A percentile compares a stretch with the other conserved stretches of the same genome.
These are phyloP conservation scores for Pichia phayaonensis DNA, from an alignment of 805 yeast species.

Conservation along the genomic window DNA sequence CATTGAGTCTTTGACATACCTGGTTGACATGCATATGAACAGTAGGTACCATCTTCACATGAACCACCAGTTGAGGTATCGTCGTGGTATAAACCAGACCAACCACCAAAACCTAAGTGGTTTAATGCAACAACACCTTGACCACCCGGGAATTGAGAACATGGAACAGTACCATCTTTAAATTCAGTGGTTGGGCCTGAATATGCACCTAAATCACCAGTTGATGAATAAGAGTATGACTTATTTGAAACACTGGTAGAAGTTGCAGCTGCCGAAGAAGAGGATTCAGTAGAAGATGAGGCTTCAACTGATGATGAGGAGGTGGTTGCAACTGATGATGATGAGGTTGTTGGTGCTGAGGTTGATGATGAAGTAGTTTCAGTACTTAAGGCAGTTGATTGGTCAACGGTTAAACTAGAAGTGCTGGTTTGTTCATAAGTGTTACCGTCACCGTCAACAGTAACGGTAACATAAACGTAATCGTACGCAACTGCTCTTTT, in stretches of 20 bases:
- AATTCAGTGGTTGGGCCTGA: constrained; percentile 52
- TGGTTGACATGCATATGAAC: constrained; percentile 97
- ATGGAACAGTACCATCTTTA: constrained; percentile 62
- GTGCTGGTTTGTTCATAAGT: constrained; percentile 32
- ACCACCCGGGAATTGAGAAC: constrained; percentile 69
- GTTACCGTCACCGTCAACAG: constrained; percentile 42
- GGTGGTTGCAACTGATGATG: constrained; percentile 16
- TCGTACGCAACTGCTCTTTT: constrained; percentile 48
- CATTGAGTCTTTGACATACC: constrained; percentile 99
- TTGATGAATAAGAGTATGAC: constrained; percentile 30
- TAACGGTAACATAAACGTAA: constrained; percentile 43
- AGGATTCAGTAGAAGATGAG: constrained; percentile 25
- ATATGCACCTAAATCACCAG: constrained; percentile 56
- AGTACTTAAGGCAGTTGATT: constrained; percentile 18
- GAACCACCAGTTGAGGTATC: constrained; percentile 41
- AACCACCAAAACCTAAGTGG: constrained; percentile 60
- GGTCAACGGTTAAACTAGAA: neutral
- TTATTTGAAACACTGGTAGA: constrained; percentile 24
- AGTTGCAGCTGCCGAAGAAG: constrained; percentile 25
- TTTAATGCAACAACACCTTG: constrained; percentile 75
- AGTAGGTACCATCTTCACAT: constrained; percentile 86
- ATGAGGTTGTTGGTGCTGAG: constrained; percentile 20
- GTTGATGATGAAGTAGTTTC: constrained; percentile 24
- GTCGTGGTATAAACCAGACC: constrained; percentile 53
- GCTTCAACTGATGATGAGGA: constrained; percentile 23